phyloP scores from a whole-genome alignment of 148 eudicot species.

The Chenopodium formosanum region DNA sequence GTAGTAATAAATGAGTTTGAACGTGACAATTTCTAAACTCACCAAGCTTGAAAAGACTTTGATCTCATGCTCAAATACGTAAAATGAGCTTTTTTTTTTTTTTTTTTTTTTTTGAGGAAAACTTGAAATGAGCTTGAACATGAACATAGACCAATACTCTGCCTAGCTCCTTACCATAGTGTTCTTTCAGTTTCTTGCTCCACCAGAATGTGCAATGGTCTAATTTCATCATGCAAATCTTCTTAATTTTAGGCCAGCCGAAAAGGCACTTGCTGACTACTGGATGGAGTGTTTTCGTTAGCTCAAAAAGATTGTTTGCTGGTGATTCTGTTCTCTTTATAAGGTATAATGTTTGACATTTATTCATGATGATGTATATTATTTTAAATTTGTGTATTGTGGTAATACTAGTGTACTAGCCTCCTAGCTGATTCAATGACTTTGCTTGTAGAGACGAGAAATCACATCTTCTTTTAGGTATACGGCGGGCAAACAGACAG shows the following conservation, averaged over 20 bases:
- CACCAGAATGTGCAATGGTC: not conserved
- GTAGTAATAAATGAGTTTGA: too few relatives aligned
- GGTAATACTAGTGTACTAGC: not conserved
- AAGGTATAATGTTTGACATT: constrained; percentile 46
- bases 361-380: not conserved
- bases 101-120: too few relatives aligned
- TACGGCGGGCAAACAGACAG: constrained; percentile 81
- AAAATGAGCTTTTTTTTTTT: too few relatives aligned
- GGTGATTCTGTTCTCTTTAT: constrained; percentile 96
- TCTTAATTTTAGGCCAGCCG: constrained; percentile 74
- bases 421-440: constrained; percentile 15
- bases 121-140: too few relatives aligned
- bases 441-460: constrained; percentile 73
- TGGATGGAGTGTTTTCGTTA: constrained; percentile 96
- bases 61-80: too few relatives aligned
- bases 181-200: not conserved
- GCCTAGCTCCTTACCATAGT: not conserved
- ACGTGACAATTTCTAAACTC: too few relatives aligned
- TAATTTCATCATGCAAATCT: constrained; percentile 3
- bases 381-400: not conserved
- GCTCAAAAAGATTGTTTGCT: constrained; percentile 85
- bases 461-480: constrained; percentile 90
- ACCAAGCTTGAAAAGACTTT: too few relatives aligned
- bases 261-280: constrained; percentile 95
- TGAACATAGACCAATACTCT: too few relatives aligned